Evolutionary conservation across 2,329 filamentous ascomycete genomes (phyloP), one percentile per base, ranked within the genome.

Genomic region (Arthrobotrys entomopaga): DNA sequence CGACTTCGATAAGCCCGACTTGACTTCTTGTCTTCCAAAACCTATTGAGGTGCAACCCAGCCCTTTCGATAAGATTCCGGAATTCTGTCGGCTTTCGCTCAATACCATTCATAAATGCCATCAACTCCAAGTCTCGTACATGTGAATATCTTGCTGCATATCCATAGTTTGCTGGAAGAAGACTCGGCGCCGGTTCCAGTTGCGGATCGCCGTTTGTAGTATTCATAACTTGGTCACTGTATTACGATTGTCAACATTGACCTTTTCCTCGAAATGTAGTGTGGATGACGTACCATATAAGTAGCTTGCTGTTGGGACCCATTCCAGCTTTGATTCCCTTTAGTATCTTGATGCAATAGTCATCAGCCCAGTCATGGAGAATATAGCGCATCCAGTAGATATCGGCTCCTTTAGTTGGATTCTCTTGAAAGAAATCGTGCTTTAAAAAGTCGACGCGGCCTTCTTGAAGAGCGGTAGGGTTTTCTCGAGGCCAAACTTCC

Each of bases 181-280:
- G 78, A 7, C 53, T 59, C 0, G 81, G 81, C 2, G 81, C 81
- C 2, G 79, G 57, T 0, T 72, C 59, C n/a, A 81, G 65, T 49
- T 80, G 79, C 1, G 69, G 53, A 40, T 72, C 78, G 1, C 81
- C 81, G 3, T 69, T 58, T 1, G 81, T 81, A 3, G 80, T 81
- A 58, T 81, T 82, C 80, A 81, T 81, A 11, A 82, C 81, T 63
- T 81, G 80, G 43, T 81, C 81, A 56, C 80, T 79, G 76, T 58
- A 56, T 4, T 4, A 3, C 11, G 11, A 4, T 15, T 43, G 11
- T 43, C 4, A 43, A 29, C 26, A 43, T n/a, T n/a, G n/a, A n/a
- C n/a, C n/a, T n/a, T n/a, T n/a, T n/a, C n/a, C n/a, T n/a, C 61
- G 72, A 64, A 61, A 75, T 16, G 78, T 77, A 49, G 78, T 54